Conservation (phyloP, 345 rosid genomes). For the Excoecaria cochinchinensis region DNA sequence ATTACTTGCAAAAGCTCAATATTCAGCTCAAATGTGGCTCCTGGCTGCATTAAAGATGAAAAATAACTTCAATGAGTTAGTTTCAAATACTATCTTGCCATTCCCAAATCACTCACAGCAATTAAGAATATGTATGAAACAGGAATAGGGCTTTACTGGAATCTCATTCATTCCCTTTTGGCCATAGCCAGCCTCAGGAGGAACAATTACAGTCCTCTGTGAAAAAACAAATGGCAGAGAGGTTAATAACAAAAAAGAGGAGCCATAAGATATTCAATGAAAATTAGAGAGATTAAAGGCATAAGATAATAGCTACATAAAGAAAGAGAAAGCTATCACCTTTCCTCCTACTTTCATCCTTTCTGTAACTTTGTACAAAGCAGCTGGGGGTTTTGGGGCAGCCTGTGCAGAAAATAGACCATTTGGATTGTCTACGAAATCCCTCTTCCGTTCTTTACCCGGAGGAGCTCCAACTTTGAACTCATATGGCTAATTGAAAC, state of each 20-base stretch:
- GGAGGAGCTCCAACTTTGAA: constrained; percentile 84
- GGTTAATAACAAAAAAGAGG: too few species aligned
- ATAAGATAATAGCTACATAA: neutral
- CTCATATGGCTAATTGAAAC: constrained; percentile 63
- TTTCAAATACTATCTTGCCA: neutral
- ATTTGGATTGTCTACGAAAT: constrained; percentile 84
- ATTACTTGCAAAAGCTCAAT: constrained; percentile 76
- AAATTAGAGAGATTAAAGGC: neutral
- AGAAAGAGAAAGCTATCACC: constrained; percentile 39
- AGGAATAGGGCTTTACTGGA: constrained; percentile 45
- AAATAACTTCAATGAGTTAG: neutral
- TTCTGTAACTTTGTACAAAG: constrained; percentile 68
- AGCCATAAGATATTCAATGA: neutral
- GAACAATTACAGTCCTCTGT: constrained; percentile 84
- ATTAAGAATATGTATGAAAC: neutral
- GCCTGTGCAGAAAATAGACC: constrained; percentile 96
- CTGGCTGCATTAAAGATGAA: constrained; percentile 57
- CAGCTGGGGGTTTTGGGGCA: constrained; percentile 95
- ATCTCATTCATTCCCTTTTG: constrained; percentile 87
- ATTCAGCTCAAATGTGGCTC: constrained; percentile 68
- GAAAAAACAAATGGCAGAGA: constrained; percentile 3
- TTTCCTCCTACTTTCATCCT: constrained; percentile 95
- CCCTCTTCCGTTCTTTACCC: constrained; percentile 85
- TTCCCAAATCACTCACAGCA: neutral
- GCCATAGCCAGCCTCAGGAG: constrained; percentile 86